Evolutionary conservation across 169 alveolate species (phyloP).

Genomic region (Perkinsus marinus): DNA sequence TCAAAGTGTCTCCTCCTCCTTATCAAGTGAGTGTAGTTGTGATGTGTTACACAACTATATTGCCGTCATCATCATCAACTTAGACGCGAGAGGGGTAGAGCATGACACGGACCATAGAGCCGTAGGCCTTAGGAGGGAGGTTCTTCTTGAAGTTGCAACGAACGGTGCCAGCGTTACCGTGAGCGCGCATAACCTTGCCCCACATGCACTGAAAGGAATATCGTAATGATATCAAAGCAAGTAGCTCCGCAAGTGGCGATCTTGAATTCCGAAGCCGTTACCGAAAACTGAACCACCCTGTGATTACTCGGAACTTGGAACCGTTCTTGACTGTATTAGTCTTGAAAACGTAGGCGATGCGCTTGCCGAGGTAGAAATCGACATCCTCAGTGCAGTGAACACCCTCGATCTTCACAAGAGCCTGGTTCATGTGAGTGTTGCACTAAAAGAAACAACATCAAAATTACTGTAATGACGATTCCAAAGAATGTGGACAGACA

Average conservation of each 20-base stretch:
- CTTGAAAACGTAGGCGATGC: constrained; percentile 92
- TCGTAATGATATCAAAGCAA: neutral
- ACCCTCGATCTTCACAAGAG: constrained; percentile 87
- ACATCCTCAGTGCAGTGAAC: constrained; percentile 86
- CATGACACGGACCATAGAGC: constrained; percentile 87
- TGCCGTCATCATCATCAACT: neutral
- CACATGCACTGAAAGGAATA: constrained; percentile 47
- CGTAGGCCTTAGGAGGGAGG: constrained; percentile 92
- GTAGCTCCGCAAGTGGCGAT: neutral
- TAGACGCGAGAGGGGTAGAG: constrained; percentile 83
- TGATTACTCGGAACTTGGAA: constrained; percentile 73
- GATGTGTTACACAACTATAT: neutral
- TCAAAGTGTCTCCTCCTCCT: neutral
- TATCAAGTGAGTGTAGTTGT: neutral
- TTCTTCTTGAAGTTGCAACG: constrained; percentile 85
- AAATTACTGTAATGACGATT: too few relatives aligned
- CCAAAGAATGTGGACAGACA: neutral
- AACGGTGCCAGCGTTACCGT: constrained; percentile 94
- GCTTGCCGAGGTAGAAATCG: constrained; percentile 88
- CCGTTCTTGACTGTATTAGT: constrained; percentile 77
- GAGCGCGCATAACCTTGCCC: constrained; percentile 93
- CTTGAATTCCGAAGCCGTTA: neutral
- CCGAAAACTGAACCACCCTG: neutral
- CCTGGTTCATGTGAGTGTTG: constrained; percentile 80
- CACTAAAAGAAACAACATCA: constrained; percentile 50